Conservation (phyloP, 2,329 filamentous ascomycete genomes). For the Westerdykella aurantiaca region DNA sequence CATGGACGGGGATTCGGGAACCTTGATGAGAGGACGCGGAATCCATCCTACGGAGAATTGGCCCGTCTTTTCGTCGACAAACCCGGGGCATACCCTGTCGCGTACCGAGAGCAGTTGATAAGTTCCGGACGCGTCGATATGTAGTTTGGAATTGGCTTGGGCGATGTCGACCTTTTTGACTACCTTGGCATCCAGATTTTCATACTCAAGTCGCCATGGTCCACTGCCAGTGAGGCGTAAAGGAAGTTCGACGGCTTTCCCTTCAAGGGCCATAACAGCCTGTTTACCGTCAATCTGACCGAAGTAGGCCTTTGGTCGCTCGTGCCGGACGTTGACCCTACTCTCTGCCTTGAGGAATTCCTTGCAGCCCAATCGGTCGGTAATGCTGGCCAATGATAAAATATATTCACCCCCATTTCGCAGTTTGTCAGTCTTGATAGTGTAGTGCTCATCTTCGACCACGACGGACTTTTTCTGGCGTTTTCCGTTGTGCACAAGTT, state of each 20-base stretch:
- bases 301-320: slow-evolving; percentile 81
- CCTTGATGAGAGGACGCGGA: slow-evolving; percentile 64
- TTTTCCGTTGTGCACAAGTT: slow-evolving; percentile 83
- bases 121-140: slow-evolving; percentile 61
- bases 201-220: slow-evolving; percentile 77
- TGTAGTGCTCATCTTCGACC: slow-evolving; percentile 59
- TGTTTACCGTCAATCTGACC: slow-evolving; percentile 78
- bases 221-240: slow-evolving; percentile 78
- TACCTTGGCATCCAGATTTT: slow-evolving; percentile 54
- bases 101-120: slow-evolving; percentile 75
- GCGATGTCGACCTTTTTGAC: slow-evolving; percentile 46
- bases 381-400: slow-evolving; percentile 75
- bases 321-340: slow-evolving; percentile 79
- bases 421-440: slow-evolving; percentile 69
- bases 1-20: slow-evolving; percentile 60
- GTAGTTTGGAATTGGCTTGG: slow-evolving; percentile 61
- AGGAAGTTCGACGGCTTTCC: slow-evolving; percentile 66
- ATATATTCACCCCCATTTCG: slow-evolving; percentile 84
- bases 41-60: slow-evolving; percentile 82
- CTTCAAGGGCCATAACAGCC: slow-evolving; percentile 69
- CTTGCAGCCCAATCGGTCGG: slow-evolving; percentile 81
- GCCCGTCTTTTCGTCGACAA: slow-evolving; percentile 66
- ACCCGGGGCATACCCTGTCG: slow-evolving; percentile 77
- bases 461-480: slow-evolving; percentile 62
- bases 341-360: slow-evolving; percentile 78